phyloP scores from a whole-genome alignment of 2,329 filamentous ascomycete genomes.

The Ophiostoma himal-ulmi region DNA sequence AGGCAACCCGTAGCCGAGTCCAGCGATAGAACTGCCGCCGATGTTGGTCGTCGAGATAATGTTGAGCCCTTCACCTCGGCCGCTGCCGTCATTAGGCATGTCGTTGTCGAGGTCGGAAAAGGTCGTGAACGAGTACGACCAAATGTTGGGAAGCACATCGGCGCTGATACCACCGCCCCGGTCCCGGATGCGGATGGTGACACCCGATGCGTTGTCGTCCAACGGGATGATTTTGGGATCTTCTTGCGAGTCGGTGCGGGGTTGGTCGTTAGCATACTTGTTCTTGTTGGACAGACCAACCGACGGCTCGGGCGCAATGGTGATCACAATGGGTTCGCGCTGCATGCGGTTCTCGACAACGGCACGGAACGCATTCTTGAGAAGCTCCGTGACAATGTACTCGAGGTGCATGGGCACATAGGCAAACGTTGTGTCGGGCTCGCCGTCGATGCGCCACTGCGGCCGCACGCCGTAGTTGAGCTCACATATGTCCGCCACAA shows the following conservation, averaged over 20 bases:
- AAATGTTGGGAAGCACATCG: slow-evolving; percentile 77
- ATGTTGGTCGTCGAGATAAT: slow-evolving; percentile 66
- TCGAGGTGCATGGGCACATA: slow-evolving; percentile 94
- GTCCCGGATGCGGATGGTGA: slow-evolving; percentile 92
- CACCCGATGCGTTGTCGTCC: slow-evolving; percentile 66
- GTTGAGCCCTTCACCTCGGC: slow-evolving; percentile 67
- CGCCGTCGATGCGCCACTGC: slow-evolving; percentile 71
- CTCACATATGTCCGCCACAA: slow-evolving; percentile 94
- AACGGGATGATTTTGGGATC: slow-evolving; percentile 45
- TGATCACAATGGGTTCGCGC: slow-evolving; percentile 79
- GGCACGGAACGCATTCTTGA: slow-evolving; percentile 95
- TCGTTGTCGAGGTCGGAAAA: slow-evolving; percentile 65
- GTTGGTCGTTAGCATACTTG: slow-evolving; percentile 22
- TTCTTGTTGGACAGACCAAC: slow-evolving; percentile 7
- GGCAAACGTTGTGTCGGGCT: slow-evolving; percentile 81
- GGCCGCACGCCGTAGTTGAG: slow-evolving; percentile 89
- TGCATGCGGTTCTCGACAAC: slow-evolving; percentile 80
- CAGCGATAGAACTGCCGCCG: slow-evolving; percentile 79
- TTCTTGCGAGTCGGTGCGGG: slow-evolving; percentile 10
- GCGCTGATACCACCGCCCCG: slow-evolving; percentile 89
- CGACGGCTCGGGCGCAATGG: slow-evolving; percentile 67
- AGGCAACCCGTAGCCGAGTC: slow-evolving; percentile 86
- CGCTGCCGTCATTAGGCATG: slow-evolving; percentile 43
- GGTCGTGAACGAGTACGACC: slow-evolving; percentile 96
- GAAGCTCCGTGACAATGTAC: slow-evolving; percentile 91